Percentiles rank a stretch among this genome's conserved stretches.
phyloP scores from a whole-genome alignment of 495 filamentous ascomycete genomes.

The Penicillium daleae region DNA sequence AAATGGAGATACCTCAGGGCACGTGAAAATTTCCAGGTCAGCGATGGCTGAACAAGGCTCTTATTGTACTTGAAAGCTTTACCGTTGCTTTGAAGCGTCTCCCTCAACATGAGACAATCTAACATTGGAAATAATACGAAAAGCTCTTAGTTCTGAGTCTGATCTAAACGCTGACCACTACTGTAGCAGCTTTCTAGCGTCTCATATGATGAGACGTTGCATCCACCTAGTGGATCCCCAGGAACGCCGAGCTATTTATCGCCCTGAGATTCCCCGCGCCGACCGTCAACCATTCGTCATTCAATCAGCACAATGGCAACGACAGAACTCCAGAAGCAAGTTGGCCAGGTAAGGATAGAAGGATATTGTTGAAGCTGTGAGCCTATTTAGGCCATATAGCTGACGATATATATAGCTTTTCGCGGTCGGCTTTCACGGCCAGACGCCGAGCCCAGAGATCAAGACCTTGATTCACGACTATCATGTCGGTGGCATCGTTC shows the following conservation, averaged over 20 bases:
- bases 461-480: conserved; percentile 52
- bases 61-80: not conserved
- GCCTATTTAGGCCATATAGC: not conserved
- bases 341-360: conserved; percentile 39
- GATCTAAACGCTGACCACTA: not conserved
- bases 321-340: conserved; percentile 36
- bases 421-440: conserved; percentile 53
- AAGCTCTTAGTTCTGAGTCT: not conserved
- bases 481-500: conserved; percentile 49
- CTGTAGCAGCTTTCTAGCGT: not conserved
- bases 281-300: not conserved
- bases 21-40: not conserved
- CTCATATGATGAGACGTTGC: conserved; percentile 7
- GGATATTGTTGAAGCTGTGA: no score
- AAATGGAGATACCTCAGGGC: not conserved
- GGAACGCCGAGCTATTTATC: conserved; percentile 1
- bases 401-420: conserved; percentile 44
- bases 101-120: not conserved
- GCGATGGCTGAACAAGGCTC: not conserved
- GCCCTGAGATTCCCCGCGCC: conserved; percentile 11
- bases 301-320: conserved; percentile 24
- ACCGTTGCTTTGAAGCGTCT: not conserved
- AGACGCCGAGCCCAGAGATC: conserved; percentile 48
- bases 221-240: conserved; percentile 5
- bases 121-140: not conserved